Conservation (phyloP, 768 basidiomycete species). For the Leccinum aurantiacum region DNA sequence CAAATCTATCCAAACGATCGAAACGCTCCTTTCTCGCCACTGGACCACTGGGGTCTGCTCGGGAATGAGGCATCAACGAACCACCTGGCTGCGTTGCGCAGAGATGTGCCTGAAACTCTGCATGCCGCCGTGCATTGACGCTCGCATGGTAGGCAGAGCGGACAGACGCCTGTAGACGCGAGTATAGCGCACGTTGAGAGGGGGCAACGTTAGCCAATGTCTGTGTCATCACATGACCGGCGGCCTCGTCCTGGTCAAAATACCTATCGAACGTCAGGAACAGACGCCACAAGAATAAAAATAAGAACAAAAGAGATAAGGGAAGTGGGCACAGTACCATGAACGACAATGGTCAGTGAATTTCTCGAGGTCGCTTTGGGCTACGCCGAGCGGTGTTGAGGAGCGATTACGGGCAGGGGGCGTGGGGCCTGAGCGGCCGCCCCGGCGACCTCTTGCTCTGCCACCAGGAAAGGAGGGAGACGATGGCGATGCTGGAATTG, state of each 20-base stretch:
- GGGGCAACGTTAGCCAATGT: slow-evolving; percentile 77
- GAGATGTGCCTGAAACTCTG: slow-evolving; percentile 85
- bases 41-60: slow-evolving; percentile 61
- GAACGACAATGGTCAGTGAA: slow-evolving; percentile 77
- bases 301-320: not conserved
- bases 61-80: slow-evolving; percentile 72
- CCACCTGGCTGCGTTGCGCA: slow-evolving; percentile 76
- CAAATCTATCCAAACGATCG: slow-evolving; percentile 72
- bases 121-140: slow-evolving; percentile 69
- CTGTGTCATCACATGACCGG: slow-evolving; percentile 79
- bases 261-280: slow-evolving; percentile 54
- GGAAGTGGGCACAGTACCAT: slow-evolving; percentile 50
- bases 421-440: slow-evolving; percentile 47
- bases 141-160: slow-evolving; percentile 83
- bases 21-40: slow-evolving; percentile 75
- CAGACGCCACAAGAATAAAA: not conserved
- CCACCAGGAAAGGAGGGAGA: slow-evolving; percentile 53
- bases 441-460: slow-evolving; percentile 50
- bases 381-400: slow-evolving; percentile 64
- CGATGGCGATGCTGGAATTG: slow-evolving; percentile 49
- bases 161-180: slow-evolving; percentile 82
- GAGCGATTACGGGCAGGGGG: slow-evolving; percentile 63
- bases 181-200: slow-evolving; percentile 83
- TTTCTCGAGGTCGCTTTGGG: slow-evolving; percentile 68
- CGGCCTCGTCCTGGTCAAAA: slow-evolving; percentile 75